Conservation (phyloP, 768 basidiomycete species). For the Termitomyces sp. region DNA sequence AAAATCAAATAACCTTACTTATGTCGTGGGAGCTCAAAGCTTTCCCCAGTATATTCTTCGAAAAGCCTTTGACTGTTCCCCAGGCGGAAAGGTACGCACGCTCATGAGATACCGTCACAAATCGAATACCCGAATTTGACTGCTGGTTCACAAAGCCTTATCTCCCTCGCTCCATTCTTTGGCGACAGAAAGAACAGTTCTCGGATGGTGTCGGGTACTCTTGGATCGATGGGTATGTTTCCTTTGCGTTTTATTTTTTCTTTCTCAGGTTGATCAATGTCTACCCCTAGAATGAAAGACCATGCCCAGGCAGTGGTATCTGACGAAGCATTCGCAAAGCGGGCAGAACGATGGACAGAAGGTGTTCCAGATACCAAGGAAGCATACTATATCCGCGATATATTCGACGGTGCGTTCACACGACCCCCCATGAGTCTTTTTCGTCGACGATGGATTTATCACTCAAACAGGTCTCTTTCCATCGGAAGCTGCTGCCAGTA, state of each 20-base stretch:
- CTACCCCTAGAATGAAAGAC: slow-evolving; percentile 70
- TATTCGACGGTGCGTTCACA: slow-evolving; percentile 67
- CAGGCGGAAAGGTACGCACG: slow-evolving; percentile 60
- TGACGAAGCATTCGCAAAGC: slow-evolving; percentile 74
- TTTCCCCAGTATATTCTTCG: slow-evolving; percentile 77
- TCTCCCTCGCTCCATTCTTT: slow-evolving; percentile 88
- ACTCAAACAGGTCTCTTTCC: slow-evolving; percentile 68
- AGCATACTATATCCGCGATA: slow-evolving; percentile 87
- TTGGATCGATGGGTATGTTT: slow-evolving; percentile 89
- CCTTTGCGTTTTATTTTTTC: not conserved
- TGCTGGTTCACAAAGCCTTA: slow-evolving; percentile 54
- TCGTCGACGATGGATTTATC: slow-evolving; percentile 7
- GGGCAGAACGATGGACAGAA: slow-evolving; percentile 67
- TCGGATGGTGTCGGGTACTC: slow-evolving; percentile 98
- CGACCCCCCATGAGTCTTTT: not conserved
- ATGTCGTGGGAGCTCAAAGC: too few species aligned
- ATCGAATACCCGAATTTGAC: not conserved
- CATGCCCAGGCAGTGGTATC: slow-evolving; percentile 71
- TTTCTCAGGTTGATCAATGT: not conserved
- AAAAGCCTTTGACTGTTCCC: slow-evolving; percentile 89
- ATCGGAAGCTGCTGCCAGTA: slow-evolving; percentile 76
- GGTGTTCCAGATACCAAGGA: slow-evolving; percentile 95
- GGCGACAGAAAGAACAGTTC: slow-evolving; percentile 99
- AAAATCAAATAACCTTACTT: too few species aligned
- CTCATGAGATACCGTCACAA: not conserved